Conservation (phyloP, 257 asterid species). For the Leonotis leonurus region DNA sequence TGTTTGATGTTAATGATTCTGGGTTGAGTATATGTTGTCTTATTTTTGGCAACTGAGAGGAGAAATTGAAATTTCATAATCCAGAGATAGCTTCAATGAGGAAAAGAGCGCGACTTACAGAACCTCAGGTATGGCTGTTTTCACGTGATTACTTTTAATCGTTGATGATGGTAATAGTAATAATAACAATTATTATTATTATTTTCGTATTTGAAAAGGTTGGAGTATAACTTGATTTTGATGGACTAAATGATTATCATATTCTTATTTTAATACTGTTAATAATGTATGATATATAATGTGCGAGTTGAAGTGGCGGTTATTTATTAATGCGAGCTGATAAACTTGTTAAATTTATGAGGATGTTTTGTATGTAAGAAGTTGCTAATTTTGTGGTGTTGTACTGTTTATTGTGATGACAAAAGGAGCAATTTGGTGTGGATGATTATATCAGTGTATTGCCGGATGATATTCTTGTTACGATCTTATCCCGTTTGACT, state of each 20-base stretch:
- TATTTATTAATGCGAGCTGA: slow-evolving; percentile 9
- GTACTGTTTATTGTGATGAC: not conserved
- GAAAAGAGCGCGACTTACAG: slow-evolving; percentile 27
- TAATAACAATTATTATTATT: not conserved
- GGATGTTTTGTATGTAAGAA: not conserved
- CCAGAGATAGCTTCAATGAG: slow-evolving; percentile 18
- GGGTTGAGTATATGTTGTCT: not conserved
- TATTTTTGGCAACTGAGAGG: slow-evolving; percentile 12
- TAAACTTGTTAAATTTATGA: not conserved
- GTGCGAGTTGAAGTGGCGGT: slow-evolving; percentile 11
- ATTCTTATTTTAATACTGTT: not conserved
- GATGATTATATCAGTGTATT: slow-evolving; percentile 33
- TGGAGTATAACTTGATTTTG: slow-evolving; percentile 9
- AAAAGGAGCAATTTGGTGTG: slow-evolving; percentile 18
- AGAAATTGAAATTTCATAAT: slow-evolving; percentile 1
- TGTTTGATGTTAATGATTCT: not conserved
- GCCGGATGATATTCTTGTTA: slow-evolving; percentile 42
- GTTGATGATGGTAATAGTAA: not conserved
- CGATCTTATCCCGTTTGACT: slow-evolving; percentile 29
- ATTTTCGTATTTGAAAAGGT: not conserved
- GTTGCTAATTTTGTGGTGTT: slow-evolving; percentile 13
- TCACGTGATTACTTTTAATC: not conserved
- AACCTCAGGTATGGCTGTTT: slow-evolving; percentile 22
- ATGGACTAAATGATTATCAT: not conserved
- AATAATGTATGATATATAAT: not conserved